Percentiles rank a stretch among this genome's conserved stretches.
These are phyloP conservation scores for Stevia rebaudiana DNA, from an alignment of 140 eudicot genomes.

Conservation along the genomic window DNA sequence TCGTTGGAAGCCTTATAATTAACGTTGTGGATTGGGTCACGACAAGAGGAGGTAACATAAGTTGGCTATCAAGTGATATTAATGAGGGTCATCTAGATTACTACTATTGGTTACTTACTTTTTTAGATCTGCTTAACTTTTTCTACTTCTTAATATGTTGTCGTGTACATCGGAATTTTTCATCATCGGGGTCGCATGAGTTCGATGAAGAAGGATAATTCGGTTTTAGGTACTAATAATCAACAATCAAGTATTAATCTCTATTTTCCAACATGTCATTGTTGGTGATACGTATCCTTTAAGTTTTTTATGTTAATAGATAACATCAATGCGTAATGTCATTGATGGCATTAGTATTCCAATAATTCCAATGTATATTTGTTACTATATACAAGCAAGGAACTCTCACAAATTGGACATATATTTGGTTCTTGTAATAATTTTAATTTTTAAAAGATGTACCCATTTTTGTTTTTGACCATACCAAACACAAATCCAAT, in stretches of 20 bases:
- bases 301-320: too few species aligned
- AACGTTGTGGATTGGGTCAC: conserved; percentile 13
- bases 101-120: conserved; percentile 27
- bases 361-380: too few species aligned
- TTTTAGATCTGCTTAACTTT: conserved; percentile 5
- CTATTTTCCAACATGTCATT: background rate
- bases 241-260: background rate
- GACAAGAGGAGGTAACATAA: conserved; percentile 3
- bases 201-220: background rate
- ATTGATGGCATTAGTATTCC: too few species aligned
- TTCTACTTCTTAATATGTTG: conserved; percentile 18
- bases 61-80: conserved; percentile 29
- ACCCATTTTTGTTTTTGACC: too few species aligned
- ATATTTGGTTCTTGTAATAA: too few species aligned
- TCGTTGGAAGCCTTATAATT: conserved; percentile 13
- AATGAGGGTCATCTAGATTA: conserved; percentile 28
- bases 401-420: too few species aligned
- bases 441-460: too few species aligned
- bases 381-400: too few species aligned
- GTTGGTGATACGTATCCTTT: too few species aligned
- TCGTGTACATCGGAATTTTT: conserved; percentile 8
- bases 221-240: background rate
- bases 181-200: background rate
- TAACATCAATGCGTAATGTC: too few species aligned
- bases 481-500: too few species aligned